phyloP scores from a whole-genome alignment of 176 grass and related monocot genomes.

The Oryza nivara region DNA sequence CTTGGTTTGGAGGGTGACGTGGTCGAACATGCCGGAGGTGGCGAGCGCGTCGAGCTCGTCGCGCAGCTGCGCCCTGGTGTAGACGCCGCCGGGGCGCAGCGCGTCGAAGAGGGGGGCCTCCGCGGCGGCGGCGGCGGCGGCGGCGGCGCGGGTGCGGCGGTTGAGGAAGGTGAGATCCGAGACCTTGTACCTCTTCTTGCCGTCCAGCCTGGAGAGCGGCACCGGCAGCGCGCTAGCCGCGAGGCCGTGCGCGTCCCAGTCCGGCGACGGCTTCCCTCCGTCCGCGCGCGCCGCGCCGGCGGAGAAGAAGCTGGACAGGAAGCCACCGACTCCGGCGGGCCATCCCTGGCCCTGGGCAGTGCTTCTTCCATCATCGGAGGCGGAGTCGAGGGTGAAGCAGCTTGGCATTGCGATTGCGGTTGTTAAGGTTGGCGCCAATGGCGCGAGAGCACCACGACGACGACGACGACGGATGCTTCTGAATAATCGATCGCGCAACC shows the following conservation, averaged over 20 bases:
- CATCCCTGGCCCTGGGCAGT: slow-evolving; percentile 33
- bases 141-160: slow-evolving; percentile 13
- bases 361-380: slow-evolving; percentile 27
- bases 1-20: slow-evolving; percentile 77
- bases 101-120: slow-evolving; percentile 83
- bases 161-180: slow-evolving; percentile 56
- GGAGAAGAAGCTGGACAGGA: slow-evolving; percentile 70
- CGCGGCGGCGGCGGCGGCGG: not conserved
- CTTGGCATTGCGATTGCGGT: too few species aligned
- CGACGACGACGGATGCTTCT: too few species aligned
- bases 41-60: slow-evolving; percentile 84
- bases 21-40: slow-evolving; percentile 91
- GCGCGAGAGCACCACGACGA: too few species aligned
- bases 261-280: slow-evolving; percentile 39
- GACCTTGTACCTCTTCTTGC: slow-evolving; percentile 81
- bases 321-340: slow-evolving; percentile 54
- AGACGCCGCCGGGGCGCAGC: slow-evolving; percentile 79
- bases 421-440: too few species aligned
- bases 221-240: slow-evolving; percentile 48
- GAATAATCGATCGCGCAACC: too few species aligned
- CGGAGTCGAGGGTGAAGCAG: slow-evolving; percentile 29
- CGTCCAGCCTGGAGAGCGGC: slow-evolving; percentile 78
- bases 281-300: slow-evolving; percentile 64
- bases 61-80: slow-evolving; percentile 83
- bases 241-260: slow-evolving; percentile 74